Evolutionary conservation across 371 early-diverging fungal genomes (phyloP), one percentile per base, ranked within the genome.

Genomic region (Basidiobolus meristosporus): DNA sequence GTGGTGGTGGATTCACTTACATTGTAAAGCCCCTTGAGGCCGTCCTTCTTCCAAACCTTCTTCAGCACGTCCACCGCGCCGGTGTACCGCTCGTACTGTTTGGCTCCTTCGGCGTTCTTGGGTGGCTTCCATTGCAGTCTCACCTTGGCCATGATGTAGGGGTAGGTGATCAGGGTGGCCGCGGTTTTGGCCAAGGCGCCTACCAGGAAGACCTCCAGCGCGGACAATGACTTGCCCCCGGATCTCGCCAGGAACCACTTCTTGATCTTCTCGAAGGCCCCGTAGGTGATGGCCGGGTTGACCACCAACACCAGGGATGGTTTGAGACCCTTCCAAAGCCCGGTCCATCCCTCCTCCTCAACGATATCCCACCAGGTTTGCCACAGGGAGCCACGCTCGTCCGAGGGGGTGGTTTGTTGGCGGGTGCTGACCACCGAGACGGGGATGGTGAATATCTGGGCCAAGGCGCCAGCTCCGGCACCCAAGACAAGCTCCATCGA

Each of bases 131-230:
- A 93, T 55, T 93, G 93, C 51, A 93, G 67, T 40, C 90, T 65
- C 11, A 87, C 85, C 52, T 96, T 96, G 42, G 97, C 95, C 92
- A 92, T 91, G 53, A 96, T 96, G 54, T 92, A 93, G 19, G 97
- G 95, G 50, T 90, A 87, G 7, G 82, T 86, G 44, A 82, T 59
- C 9, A 82, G 56, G 10, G 79, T 82, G 4, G 95, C 97, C 49
- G 93, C 51, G 0, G 92, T 84, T 56, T 96, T 96, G 39, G 87
- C 68, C 34, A 90, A 43, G 2, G 93, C 95, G 14, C 92, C 93
- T 19, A 87, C 74, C 46, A 79, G 51, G 50, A 97, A 95, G 14
- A 78, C 76, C 47, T 88, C 69, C 14, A 70, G 69, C 16, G 88
- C 65, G 12, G 77, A 63, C 53, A 91, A 52, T 17, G 48, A 51